phyloP scores from a whole-genome alignment of 441 rosid species.

The Isatis lusitanica region DNA sequence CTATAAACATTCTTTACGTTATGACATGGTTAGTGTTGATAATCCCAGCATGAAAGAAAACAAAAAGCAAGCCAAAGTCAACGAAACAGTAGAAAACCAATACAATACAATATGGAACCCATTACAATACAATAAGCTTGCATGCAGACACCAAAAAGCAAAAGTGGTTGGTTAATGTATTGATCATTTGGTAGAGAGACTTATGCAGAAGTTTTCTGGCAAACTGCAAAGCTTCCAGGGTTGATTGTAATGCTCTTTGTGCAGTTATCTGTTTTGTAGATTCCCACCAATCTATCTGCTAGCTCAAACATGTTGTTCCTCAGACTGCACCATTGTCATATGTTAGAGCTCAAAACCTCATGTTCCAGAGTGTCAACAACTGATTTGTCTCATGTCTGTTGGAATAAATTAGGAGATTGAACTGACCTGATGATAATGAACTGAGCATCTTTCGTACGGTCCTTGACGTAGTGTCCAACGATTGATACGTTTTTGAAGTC shows the following conservation, averaged over 20 bases:
- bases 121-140: conserved; percentile 10
- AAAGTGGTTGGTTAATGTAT: conserved; percentile 10
- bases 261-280: conserved; percentile 95
- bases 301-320: conserved; percentile 99
- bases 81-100: not conserved
- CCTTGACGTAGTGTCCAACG: conserved; percentile 96
- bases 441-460: conserved; percentile 93
- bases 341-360: conserved; percentile 4
- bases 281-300: conserved; percentile 97
- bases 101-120: not conserved
- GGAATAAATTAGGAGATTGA: not conserved
- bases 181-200: not conserved
- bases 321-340: conserved; percentile 56
- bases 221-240: conserved; percentile 77
- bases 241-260: conserved; percentile 94
- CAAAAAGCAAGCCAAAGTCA: not conserved
- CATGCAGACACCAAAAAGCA: conserved; percentile 1
- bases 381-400: not conserved
- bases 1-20: not conserved
- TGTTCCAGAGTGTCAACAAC: not conserved
- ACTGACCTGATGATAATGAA: conserved; percentile 86
- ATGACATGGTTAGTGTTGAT: not conserved
- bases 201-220: conserved; percentile 50
- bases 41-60: not conserved
- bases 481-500: conserved; percentile 98